Conservation (phyloP, 257 asterid genomes). For the Ballota nigra region DNA sequence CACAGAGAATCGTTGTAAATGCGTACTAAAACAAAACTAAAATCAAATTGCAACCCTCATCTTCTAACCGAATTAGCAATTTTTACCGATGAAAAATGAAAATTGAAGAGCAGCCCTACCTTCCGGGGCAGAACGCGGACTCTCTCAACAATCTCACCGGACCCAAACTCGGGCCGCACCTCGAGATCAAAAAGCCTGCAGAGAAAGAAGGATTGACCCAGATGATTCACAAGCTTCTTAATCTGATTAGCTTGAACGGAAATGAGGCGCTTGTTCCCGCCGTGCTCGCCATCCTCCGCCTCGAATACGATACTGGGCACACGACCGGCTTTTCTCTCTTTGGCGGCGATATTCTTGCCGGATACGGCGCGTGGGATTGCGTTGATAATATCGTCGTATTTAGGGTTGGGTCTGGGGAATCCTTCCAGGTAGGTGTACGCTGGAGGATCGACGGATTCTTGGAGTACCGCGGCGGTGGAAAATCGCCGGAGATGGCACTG, state of each 20-base stretch:
- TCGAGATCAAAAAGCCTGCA: conserved; percentile 77
- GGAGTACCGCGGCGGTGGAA: conserved; percentile 49
- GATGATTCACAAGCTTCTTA: conserved; percentile 78
- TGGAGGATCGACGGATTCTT: conserved; percentile 27
- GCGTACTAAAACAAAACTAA: background rate
- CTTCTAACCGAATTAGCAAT: too few species aligned
- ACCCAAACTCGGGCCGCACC: conserved; percentile 56
- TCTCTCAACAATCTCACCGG: conserved; percentile 66
- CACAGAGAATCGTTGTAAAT: background rate
- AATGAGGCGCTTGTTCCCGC: conserved; percentile 90
- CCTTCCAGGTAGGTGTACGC: conserved; percentile 55
- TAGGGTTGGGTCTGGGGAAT: conserved; percentile 77
- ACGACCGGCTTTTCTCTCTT: conserved; percentile 70
- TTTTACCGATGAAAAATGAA: background rate
- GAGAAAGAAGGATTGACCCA: conserved; percentile 71
- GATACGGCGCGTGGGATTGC: conserved; percentile 70
- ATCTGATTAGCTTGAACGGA: conserved; percentile 83
- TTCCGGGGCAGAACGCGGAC: conserved; percentile 83
- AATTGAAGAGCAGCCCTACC: conserved; percentile 36
- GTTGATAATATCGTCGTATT: conserved; percentile 64
- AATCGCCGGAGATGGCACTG: conserved; percentile 42
- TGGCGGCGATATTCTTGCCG: conserved; percentile 67
- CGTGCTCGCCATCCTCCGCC: conserved; percentile 92
- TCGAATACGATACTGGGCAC: conserved; percentile 91
- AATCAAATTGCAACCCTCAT: background rate